Evolutionary conservation across 768 basidiomycete species (phyloP).

Genomic region (Suillus tomentosus): DNA sequence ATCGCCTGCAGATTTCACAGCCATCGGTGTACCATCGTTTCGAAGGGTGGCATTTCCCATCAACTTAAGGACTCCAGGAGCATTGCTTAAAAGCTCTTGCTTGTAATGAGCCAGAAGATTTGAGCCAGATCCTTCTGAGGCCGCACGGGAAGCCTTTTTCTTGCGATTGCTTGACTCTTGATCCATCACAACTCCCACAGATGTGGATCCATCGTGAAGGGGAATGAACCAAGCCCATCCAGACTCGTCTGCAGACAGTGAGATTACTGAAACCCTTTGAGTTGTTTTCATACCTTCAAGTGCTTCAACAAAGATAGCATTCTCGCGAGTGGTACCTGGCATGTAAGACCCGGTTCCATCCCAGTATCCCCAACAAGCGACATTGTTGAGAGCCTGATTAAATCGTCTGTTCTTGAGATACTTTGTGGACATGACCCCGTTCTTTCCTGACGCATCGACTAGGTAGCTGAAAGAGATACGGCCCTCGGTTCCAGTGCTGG

Average conservation of each 20-base stretch:
- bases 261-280: constrained; percentile 17
- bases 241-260: constrained; percentile 46
- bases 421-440: constrained; percentile 40
- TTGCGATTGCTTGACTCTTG: neutral
- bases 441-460: constrained; percentile 38
- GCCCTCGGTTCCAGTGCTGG: constrained; percentile 24
- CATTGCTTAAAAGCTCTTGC: neutral
- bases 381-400: constrained; percentile 35
- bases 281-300: constrained; percentile 24
- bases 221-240: constrained; percentile 65
- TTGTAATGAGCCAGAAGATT: neutral
- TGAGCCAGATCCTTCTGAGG: neutral
- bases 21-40: neutral
- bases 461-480: constrained; percentile 37
- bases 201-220: constrained; percentile 40
- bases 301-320: constrained; percentile 39
- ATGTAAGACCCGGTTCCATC: constrained; percentile 30
- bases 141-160: neutral
- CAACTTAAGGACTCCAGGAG: neutral
- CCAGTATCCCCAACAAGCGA: constrained; percentile 42
- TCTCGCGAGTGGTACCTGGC: constrained; percentile 34
- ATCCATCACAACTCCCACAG: neutral
- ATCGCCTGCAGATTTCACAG: neutral
- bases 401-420: constrained; percentile 36
- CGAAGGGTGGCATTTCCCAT: neutral